These are phyloP conservation scores for Fonsecaea nubica DNA, from an alignment of 2,329 filamentous ascomycete species.

Conservation along the genomic window DNA sequence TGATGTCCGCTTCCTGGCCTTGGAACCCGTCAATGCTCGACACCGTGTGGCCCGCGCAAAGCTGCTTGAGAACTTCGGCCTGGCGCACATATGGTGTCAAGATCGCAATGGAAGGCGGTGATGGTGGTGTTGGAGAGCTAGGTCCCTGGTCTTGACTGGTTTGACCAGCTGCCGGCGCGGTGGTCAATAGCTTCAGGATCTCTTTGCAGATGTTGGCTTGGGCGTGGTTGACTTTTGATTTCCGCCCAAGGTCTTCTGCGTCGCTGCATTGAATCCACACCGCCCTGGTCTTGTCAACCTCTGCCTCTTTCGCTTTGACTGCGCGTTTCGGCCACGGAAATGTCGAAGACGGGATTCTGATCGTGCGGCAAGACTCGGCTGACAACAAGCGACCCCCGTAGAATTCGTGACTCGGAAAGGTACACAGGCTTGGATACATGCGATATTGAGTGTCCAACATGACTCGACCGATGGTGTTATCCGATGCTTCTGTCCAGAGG, in stretches of 20 bases:
- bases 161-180: conserved; percentile 33
- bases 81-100: conserved; percentile 53
- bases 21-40: conserved; percentile 55
- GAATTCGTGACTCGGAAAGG: conserved; percentile 52
- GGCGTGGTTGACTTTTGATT: conserved; percentile 50
- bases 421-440: conserved; percentile 51
- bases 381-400: conserved; percentile 49
- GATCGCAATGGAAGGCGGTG: conserved; percentile 45
- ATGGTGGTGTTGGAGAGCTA: conserved; percentile 2
- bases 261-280: conserved; percentile 49
- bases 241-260: conserved; percentile 48
- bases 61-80: conserved; percentile 43
- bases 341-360: conserved; percentile 1
- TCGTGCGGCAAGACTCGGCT: conserved; percentile 28
- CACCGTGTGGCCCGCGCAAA: conserved; percentile 35
- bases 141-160: not conserved
- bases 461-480: conserved; percentile 39
- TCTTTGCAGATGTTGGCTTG: conserved; percentile 48
- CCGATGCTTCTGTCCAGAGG: conserved; percentile 43
- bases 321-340: conserved; percentile 13
- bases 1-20: conserved; percentile 52
- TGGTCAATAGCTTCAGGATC: conserved; percentile 43
- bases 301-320: not conserved
- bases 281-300: not conserved
- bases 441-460: conserved; percentile 57